A percentile compares a stretch with the other conserved stretches of the same genome.
Evolutionary conservation across 2,329 filamentous ascomycete genomes (phyloP).

Genomic region (Sporothrix pseudoabietina): DNA sequence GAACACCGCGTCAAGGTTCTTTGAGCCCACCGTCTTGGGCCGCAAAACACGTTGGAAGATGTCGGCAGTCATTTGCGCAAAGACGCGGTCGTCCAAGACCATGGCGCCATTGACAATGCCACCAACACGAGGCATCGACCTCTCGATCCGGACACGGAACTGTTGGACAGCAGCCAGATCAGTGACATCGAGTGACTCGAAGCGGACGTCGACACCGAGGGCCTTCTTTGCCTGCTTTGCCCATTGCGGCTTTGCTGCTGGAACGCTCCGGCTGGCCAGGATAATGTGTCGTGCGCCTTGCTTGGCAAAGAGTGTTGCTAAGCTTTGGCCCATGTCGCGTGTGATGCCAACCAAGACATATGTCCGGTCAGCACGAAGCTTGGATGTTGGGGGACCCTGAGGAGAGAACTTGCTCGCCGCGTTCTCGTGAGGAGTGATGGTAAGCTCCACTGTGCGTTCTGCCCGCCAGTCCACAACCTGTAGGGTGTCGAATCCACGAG

Average conservation of each 20-base stretch:
- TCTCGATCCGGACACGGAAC: conserved; percentile 37
- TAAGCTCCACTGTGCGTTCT: conserved; percentile 38
- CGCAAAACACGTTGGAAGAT: conserved; percentile 45
- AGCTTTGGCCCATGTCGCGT: conserved; percentile 49
- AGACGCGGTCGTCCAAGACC: conserved; percentile 49
- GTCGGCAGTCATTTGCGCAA: conserved; percentile 46
- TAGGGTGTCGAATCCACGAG: conserved; percentile 27
- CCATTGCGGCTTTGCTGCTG: conserved; percentile 40
- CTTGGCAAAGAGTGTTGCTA: conserved; percentile 45
- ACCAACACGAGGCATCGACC: conserved; percentile 41
- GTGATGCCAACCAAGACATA: conserved; percentile 49
- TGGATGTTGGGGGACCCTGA: background rate
- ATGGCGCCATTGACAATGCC: conserved; percentile 51
- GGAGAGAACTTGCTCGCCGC: background rate
- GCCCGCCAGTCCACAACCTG: conserved; percentile 47
- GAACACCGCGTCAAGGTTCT: conserved; percentile 46
- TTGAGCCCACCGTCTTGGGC: conserved; percentile 48
- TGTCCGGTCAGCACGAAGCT: conserved; percentile 43
- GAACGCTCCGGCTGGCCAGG: conserved; percentile 46
- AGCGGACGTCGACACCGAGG: conserved; percentile 36
- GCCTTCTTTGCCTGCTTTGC: conserved; percentile 38
- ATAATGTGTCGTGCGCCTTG: conserved; percentile 47
- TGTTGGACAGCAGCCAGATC: conserved; percentile 38
- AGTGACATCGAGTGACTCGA: conserved; percentile 40
- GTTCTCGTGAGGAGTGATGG: conserved; percentile 32